phyloP scores from a whole-genome alignment of 371 early-diverging fungal genomes.

The Mortierella sp. region DNA sequence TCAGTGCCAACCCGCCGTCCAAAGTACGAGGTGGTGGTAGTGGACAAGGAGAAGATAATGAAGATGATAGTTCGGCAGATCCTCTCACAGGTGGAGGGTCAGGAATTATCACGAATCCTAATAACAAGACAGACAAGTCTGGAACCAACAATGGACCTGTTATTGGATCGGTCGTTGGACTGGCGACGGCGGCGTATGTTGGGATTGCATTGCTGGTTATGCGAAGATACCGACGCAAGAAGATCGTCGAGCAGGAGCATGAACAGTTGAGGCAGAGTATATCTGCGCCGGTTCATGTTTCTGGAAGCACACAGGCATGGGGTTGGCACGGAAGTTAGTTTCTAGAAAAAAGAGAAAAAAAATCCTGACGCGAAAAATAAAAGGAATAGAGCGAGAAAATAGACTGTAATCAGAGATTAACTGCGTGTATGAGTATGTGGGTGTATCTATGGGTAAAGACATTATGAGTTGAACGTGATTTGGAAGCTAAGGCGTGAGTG shows the following conservation, averaged over 20 bases:
- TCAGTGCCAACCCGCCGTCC: constrained; percentile 30
- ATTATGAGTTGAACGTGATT: too few relatives aligned
- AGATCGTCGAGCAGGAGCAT: constrained; percentile 10
- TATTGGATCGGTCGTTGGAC: constrained; percentile 33
- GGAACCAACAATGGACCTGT: background rate
- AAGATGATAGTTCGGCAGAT: background rate
- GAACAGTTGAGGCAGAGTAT: constrained; percentile 14
- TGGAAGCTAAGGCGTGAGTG: too few relatives aligned
- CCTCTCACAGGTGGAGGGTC: constrained; percentile 20
- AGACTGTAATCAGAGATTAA: too few relatives aligned
- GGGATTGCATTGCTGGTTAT: constrained; percentile 38
- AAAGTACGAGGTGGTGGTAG: background rate
- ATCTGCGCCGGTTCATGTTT: constrained; percentile 31
- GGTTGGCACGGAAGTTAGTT: constrained; percentile 21
- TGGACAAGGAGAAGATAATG: background rate
- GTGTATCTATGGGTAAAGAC: too few relatives aligned
- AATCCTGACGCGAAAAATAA: too few relatives aligned
- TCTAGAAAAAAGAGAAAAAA: too few relatives aligned
- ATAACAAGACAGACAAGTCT: background rate
- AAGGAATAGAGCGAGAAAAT: too few relatives aligned
- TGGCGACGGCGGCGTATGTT: constrained; percentile 32
- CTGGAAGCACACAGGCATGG: constrained; percentile 35
- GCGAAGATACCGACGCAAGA: constrained; percentile 8
- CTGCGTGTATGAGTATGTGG: too few relatives aligned
- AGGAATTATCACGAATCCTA: constrained; percentile 2